Conservation (phyloP, 2,329 filamentous ascomycete species). For the Fusarium sp. region DNA sequence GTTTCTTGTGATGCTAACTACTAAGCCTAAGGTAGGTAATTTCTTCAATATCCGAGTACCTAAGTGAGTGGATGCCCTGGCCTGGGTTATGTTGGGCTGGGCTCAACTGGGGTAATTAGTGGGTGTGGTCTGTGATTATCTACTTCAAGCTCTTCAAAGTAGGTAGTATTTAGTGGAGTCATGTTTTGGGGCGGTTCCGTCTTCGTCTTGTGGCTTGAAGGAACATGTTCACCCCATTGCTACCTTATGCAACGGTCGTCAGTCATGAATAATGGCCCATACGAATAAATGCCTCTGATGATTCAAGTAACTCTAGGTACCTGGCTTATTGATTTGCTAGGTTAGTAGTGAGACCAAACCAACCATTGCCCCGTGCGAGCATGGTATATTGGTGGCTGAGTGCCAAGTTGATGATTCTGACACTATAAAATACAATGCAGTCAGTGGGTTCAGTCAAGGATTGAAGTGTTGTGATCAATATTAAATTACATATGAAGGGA, state of each 20-base stretch:
- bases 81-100: not conserved
- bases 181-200: conserved; percentile 15
- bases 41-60: conserved; percentile 30
- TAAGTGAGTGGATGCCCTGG: conserved; percentile 21
- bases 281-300: not conserved
- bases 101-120: not conserved
- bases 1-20: conserved; percentile 23
- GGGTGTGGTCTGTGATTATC: conserved; percentile 14
- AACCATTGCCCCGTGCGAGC: conserved; percentile 3
- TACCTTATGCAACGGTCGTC: not conserved
- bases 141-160: not conserved
- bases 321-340: not conserved
- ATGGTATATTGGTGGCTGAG: not conserved
- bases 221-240: not conserved
- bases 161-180: conserved; percentile 16
- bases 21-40: too few relatives aligned
- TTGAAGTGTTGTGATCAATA: conserved; percentile 11
- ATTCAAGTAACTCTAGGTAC: not conserved
- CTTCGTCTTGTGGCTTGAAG: conserved; percentile 22
- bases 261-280: not conserved
- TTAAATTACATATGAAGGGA: not conserved
- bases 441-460: not conserved
- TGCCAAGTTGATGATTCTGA: conserved; percentile 9
- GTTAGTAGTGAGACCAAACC: not conserved
- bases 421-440: not conserved